Evolutionary conservation across 768 basidiomycete genomes (phyloP).

Genomic region (Lactarius sp.): DNA sequence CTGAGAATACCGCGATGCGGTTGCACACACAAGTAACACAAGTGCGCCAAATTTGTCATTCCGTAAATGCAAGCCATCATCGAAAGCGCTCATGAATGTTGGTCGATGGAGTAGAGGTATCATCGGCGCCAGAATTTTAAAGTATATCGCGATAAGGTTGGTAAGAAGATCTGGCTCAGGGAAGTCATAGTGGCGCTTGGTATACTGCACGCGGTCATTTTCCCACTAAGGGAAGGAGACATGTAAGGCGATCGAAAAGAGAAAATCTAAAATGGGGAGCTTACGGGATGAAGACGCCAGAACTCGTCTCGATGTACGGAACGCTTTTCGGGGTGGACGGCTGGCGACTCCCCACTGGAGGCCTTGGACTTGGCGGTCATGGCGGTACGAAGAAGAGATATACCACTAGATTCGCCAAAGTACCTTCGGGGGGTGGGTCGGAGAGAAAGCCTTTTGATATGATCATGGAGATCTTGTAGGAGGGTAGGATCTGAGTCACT

Average conservation of each 20-base stretch:
- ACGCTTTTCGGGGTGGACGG: neutral
- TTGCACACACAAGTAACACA: slow-evolving; percentile 23
- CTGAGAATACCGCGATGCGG: slow-evolving; percentile 15
- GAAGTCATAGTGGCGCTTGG: slow-evolving; percentile 9
- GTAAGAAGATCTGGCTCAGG: slow-evolving; percentile 23
- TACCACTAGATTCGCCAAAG: slow-evolving; percentile 25
- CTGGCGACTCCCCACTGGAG: neutral
- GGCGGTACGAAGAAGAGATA: slow-evolving; percentile 15
- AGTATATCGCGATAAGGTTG: slow-evolving; percentile 16
- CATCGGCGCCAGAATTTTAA: slow-evolving; percentile 9
- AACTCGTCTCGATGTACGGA: slow-evolving; percentile 13
- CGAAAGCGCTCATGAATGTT: slow-evolving; percentile 16
- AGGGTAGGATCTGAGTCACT: slow-evolving; percentile 3
- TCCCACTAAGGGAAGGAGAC: slow-evolving; percentile 17
- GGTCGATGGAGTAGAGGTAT: slow-evolving; percentile 23
- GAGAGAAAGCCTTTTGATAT: slow-evolving; percentile 6
- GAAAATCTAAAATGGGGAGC: neutral
- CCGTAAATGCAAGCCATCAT: slow-evolving; percentile 13
- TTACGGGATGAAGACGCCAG: slow-evolving; percentile 19
- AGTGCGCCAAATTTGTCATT: slow-evolving; percentile 21
- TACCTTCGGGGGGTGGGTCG: slow-evolving; percentile 15
- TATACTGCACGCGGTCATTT: neutral
- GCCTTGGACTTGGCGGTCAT: slow-evolving; percentile 14
- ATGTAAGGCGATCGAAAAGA: neutral
- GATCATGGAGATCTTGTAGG: neutral